phyloP scores from a whole-genome alignment of 2,329 filamentous ascomycete genomes.

The Coniochaeta pulveracea region DNA sequence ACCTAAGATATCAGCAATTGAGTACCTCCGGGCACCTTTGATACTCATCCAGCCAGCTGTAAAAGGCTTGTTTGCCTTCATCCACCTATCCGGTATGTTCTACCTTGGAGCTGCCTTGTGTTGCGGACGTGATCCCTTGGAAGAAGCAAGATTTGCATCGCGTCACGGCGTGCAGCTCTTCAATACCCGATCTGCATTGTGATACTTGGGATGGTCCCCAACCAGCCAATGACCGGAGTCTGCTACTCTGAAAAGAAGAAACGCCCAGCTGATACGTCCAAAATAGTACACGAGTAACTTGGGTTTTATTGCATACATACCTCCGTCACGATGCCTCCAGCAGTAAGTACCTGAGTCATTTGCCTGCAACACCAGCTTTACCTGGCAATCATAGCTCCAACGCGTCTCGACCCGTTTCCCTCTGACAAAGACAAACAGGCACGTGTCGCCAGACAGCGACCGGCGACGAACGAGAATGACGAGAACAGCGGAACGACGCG shows the following conservation, averaged over 20 bases:
- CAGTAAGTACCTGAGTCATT: conserved; percentile 2
- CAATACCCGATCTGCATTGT: too few relatives aligned
- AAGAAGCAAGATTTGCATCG: too few relatives aligned
- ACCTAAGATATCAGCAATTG: conserved; percentile 3
- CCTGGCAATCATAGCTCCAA: too few relatives aligned
- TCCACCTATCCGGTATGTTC: conserved; percentile 1
- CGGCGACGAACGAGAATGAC: conserved; percentile 85
- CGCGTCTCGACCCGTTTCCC: too few relatives aligned
- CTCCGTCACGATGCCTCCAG: conserved; percentile 3
- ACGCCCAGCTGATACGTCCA: background rate
- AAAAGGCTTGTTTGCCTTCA: conserved; percentile 4
- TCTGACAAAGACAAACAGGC: too few relatives aligned
- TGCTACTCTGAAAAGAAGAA: background rate
- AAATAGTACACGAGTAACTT: conserved; percentile 1
- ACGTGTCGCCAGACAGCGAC: conserved; percentile 60
- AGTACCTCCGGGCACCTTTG: background rate
- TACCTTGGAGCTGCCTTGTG: background rate
- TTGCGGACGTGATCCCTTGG: too few relatives aligned
- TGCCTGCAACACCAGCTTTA: too few relatives aligned
- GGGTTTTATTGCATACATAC: conserved; percentile 2
- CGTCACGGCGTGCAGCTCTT: too few relatives aligned
- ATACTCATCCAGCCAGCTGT: too few relatives aligned
- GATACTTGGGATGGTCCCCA: too few relatives aligned
- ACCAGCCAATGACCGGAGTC: too few relatives aligned
- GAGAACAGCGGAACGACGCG: conserved; percentile 75